phyloP scores from a whole-genome alignment of 2,329 filamentous ascomycete species.

The Penicillium oxalicum region DNA sequence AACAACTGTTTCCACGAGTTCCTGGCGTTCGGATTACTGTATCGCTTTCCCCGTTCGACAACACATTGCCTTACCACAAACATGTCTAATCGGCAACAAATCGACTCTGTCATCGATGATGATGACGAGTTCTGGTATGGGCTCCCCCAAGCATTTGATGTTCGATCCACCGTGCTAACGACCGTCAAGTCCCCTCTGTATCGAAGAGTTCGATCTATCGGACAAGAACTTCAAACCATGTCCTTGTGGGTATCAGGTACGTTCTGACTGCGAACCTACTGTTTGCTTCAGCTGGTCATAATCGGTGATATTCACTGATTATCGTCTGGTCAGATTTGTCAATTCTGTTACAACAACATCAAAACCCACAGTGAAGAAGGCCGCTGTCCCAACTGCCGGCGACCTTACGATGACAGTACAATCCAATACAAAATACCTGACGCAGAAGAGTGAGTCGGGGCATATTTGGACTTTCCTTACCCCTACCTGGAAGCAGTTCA shows the following conservation, averaged over 20 bases:
- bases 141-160: background rate
- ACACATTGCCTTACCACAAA: slow-evolving; percentile 19
- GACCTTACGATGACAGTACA: slow-evolving; percentile 92
- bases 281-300: background rate
- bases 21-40: slow-evolving; percentile 22
- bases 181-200: slow-evolving; percentile 75
- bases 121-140: slow-evolving; percentile 46
- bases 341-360: slow-evolving; percentile 99
- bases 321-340: slow-evolving; percentile 66
- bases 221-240: slow-evolving; percentile 96
- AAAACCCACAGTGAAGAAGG: slow-evolving; percentile 92
- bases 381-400: slow-evolving; percentile 91
- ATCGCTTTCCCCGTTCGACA: slow-evolving; percentile 18
- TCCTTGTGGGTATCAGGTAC: slow-evolving; percentile 95
- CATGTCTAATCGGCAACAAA: slow-evolving; percentile 43
- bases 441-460: slow-evolving; percentile 74
- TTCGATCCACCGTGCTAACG: slow-evolving; percentile 17
- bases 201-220: slow-evolving; percentile 96
- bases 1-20: slow-evolving; percentile 12
- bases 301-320: slow-evolving; percentile 3
- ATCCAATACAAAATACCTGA: slow-evolving; percentile 97
- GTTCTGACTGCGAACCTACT: slow-evolving; percentile 17
- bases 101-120: slow-evolving; percentile 47
- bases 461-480: background rate
- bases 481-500: slow-evolving; percentile 3